Evolutionary conservation across 2,329 filamentous ascomycete species (phyloP), one percentile per base, ranked within the genome.

Genomic region (Akanthomyces dipterigenus): DNA sequence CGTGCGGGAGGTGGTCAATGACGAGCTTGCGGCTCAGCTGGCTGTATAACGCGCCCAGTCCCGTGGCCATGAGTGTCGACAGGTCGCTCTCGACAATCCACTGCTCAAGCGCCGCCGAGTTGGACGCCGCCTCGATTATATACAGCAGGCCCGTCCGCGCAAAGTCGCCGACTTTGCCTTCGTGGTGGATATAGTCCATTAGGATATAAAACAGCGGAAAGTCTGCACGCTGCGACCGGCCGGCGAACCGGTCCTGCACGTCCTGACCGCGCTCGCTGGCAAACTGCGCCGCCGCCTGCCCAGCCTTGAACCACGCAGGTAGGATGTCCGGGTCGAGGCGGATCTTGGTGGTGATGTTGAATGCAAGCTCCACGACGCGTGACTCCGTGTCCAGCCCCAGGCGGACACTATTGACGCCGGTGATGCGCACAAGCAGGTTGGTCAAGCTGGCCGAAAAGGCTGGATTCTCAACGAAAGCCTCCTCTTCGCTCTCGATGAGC

Each of bases 71-170:
- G 65, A 98, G 80, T 0, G 95, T 98, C 14, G 95, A 95, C 57
- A 99, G 80, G 72, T 99, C 95, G 72, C 93, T 97, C 71, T 96
- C 93, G 51, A 98, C 91, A 65, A 99, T 90, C 95, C 95, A 99
- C 69, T 91, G 90, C 76, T 99, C 95, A 63, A 99, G 75, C 1
- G 87, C 83, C 22, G 87, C 84, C 1, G 92, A 96, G 66, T 86
- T 88, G 0, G 91, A 93, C 0, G 93, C 91, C 0, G 91, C 90
- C 75, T 98, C 93, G 67, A 98, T 96, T 63, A 99, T 90, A 75
- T 99, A 99, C 8, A 99, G 81, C 64, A 99, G 74, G 0, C 95
- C 95, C 0, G 95, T 99, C 62, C 95, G 83, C 2, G 95, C 93
- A 78, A 99, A 99, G 74, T 99, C 95, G 14, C 95, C 95, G 20